Conservation (phyloP, 73 alveolate genomes). For the Symbiodinium natans region DNA sequence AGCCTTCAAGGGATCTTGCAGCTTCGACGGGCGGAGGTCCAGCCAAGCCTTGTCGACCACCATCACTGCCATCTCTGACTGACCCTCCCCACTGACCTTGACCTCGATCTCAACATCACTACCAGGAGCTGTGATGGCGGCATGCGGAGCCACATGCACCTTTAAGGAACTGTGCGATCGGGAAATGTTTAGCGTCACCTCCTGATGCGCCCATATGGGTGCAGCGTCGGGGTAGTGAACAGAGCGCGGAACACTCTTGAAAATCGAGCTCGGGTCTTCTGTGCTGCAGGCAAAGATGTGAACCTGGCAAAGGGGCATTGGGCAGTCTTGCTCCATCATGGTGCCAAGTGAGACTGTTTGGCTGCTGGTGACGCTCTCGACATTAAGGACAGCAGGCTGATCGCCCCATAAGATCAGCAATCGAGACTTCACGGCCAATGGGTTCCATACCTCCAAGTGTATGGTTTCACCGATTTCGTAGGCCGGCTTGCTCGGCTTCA, state of each 20-base stretch:
- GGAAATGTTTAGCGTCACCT: constrained; percentile 3
- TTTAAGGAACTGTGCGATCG: background rate
- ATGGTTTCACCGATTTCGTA: background rate
- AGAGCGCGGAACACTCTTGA: constrained; percentile 26
- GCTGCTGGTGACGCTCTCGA: background rate
- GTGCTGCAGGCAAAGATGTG: constrained; percentile 59
- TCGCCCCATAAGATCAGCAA: constrained; percentile 58
- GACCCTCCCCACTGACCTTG: too few relatives aligned
- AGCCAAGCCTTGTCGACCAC: constrained; percentile 93
- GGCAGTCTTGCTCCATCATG: constrained; percentile 31
- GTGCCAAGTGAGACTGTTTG: constrained; percentile 3
- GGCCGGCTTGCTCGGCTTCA: background rate
- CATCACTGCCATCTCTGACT: constrained; percentile 55
- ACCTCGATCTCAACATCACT: constrained; percentile 55
- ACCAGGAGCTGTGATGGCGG: constrained; percentile 22
- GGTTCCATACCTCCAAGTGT: constrained; percentile 52
- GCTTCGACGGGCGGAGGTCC: constrained; percentile 47
- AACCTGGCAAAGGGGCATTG: constrained; percentile 49
- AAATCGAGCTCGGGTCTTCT: background rate
- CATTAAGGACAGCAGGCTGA: constrained; percentile 6
- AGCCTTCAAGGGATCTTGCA: constrained; percentile 42
- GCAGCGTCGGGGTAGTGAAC: constrained; percentile 75
- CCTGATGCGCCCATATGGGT: constrained; percentile 75
- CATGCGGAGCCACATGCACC: constrained; percentile 27
- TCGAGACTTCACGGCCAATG: constrained; percentile 10